Percentiles rank a stretch among this genome's conserved stretches.
Conservation (phyloP, 2,329 filamentous ascomycete genomes). For the Xylariaceae sp. region DNA sequence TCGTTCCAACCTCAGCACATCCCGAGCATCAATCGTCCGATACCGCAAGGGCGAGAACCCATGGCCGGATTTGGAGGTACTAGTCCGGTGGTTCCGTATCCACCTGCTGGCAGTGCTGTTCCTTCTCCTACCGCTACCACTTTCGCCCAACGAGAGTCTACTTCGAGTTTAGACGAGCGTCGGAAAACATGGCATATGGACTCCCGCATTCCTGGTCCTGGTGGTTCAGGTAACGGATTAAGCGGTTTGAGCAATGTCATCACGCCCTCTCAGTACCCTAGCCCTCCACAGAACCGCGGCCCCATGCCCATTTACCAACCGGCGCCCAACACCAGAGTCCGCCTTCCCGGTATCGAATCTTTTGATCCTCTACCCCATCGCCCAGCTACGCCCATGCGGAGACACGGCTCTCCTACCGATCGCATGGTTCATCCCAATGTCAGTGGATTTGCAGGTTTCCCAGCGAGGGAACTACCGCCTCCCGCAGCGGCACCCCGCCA, state of each 20-base stretch:
- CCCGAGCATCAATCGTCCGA: conserved; percentile 50
- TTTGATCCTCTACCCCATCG: conserved; percentile 71
- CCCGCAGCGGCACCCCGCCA: conserved; percentile 26
- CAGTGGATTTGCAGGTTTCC: conserved; percentile 47
- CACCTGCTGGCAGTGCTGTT: conserved; percentile 55
- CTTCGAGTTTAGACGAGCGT: conserved; percentile 62
- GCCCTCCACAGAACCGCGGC: conserved; percentile 47
- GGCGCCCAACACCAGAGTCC: conserved; percentile 54
- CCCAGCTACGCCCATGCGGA: conserved; percentile 56
- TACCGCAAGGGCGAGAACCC: conserved; percentile 45
- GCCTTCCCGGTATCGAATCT: conserved; percentile 85
- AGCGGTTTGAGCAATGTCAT: conserved; percentile 71
- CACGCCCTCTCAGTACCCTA: conserved; percentile 56
- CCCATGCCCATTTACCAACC: conserved; percentile 40
- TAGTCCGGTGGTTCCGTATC: conserved; percentile 46
- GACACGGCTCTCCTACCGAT: conserved; percentile 66
- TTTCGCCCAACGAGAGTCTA: conserved; percentile 62
- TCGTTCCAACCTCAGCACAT: conserved; percentile 66
- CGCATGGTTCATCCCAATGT: conserved; percentile 56
- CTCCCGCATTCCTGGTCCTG: conserved; percentile 57
- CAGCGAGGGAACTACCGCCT: conserved; percentile 34
- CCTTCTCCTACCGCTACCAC: conserved; percentile 61
- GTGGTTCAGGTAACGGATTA: conserved; percentile 62
- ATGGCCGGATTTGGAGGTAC: conserved; percentile 42
- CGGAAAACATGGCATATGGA: conserved; percentile 89